Base-by-base conservation (phyloP, 129 eudicot species). In the Ambrosia trifida region DNA sequence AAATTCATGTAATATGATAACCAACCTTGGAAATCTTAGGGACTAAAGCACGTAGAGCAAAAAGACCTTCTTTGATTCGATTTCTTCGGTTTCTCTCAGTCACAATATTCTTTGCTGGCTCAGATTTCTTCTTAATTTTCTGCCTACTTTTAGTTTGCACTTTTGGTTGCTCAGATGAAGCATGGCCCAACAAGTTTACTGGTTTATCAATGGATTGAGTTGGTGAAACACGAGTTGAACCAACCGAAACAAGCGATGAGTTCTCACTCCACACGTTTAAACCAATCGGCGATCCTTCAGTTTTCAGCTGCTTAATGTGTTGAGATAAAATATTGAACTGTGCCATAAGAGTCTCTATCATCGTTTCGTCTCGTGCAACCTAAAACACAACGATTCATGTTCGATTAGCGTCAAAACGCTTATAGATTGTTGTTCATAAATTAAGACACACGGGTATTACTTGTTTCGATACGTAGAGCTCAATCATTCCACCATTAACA, bases 11-110 rank as follows among this genome's bases (percentile, higher is more conserved):
- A 63, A 70, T 40, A 5, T 38, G 44, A 35, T 32, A 1, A 33
- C 64, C 8, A 72, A 87, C 98, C 98, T 93, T 93, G 60, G 98
- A 49, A 72, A 93, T 93, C 40, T 89, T 93, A 11, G 96, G 98
- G 71, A 89, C 96, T 75, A 89, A 73, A 72, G 98, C 72, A 11
- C 98, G 95, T 17, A 93, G 82, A 66, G 85, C 70, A 62, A 79
- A 81, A 40, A 87, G 83, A 61, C 90, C 84, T 11, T 83, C 81
- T 63, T 80, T 93, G 66, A 93, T 93, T 82, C 91, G 84, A 51
- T 35, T 66, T 83, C 98, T 83, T 66, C 96, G 64, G 38, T 80
- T 87, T 47, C 96, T 83, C 81, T 89, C 98, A 2, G 89, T 83
- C 44, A 74, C 7, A 41, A 93, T 88, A 80, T 89, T 89, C 83